Base-by-base conservation (phyloP, 2,329 filamentous ascomycete species). In the Thielaviopsis cerberus region DNA sequence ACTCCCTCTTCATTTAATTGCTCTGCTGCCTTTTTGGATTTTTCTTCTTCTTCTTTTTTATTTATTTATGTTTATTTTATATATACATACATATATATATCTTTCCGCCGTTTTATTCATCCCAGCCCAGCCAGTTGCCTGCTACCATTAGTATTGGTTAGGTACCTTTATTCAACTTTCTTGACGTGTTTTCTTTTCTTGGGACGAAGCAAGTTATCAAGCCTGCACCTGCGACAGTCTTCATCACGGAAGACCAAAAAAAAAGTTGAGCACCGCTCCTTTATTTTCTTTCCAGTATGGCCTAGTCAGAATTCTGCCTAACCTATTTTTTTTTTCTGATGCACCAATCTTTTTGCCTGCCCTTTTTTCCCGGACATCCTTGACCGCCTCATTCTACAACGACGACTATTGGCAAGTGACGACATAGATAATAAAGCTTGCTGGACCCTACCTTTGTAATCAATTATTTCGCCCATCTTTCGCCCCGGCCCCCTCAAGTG, bases 341-440 rank as follows among this genome's bases (percentile, higher is more conserved):
- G n/a, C n/a, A n/a, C n/a, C n/a, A n/a, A n/a, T n/a, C n/a, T n/a
- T 55, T 37, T 41, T 57, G 45, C 48, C 48, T 30, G 17, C 7
- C 20, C 10, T 11, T 51, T 11, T 41, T 37, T 41, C 24, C 24
- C 4, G 30, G 23, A n/a, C 71, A 61, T 64, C 69, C 62, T 24
- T n/a, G 26, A 17, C 26, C 26, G n/a, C 26, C 24, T 34, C 70
- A 51, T 50, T 69, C n/a, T 41, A 17, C 34, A 17, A 41, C 34
- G 10, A 41, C 34, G 15, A 13, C 3, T 41, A 41, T 41, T n/a
- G 10, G 34, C 34, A 41, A 41, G 34, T 41, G 34, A 41, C 34
- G 34, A 41, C 34, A 41, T n/a, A 17, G 10, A 41, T n/a, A n/a
- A n/a, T n/a, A 41, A 30, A 41, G 34, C 34, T 41, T 41, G 6